These are phyloP conservation scores for Albifimbria verrucaria DNA, from an alignment of 2,329 filamentous ascomycete species.

Conservation along the genomic window DNA sequence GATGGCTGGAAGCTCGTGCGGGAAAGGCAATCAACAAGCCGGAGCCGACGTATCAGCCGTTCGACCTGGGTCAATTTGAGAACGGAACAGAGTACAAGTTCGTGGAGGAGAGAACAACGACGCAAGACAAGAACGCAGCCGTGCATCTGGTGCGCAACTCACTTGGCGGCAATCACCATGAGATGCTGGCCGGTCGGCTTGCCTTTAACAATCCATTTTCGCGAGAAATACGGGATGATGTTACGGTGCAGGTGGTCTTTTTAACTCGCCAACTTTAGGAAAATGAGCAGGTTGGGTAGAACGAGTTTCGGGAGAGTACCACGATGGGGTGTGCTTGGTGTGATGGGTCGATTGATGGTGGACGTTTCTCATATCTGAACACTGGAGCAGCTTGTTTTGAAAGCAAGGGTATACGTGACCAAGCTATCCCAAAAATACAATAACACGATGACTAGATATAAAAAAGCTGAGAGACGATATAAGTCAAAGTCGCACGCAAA, in stretches of 20 bases:
- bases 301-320: too few species aligned
- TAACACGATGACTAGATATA: too few species aligned
- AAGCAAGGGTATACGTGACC: too few species aligned
- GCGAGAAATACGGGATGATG: conserved; percentile 64
- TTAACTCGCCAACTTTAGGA: conserved; percentile 15
- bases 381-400: too few species aligned
- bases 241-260: conserved; percentile 84
- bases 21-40: conserved; percentile 19
- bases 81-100: conserved; percentile 21
- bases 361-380: too few species aligned
- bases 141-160: conserved; percentile 80
- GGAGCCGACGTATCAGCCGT: conserved; percentile 8
- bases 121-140: conserved; percentile 76
- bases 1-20: conserved; percentile 42
- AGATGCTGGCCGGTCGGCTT: conserved; percentile 70
- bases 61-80: conserved; percentile 6
- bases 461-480: too few species aligned
- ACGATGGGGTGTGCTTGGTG: not conserved
- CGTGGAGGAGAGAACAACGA: conserved; percentile 58
- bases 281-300: too few species aligned
- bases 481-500: too few species aligned
- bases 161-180: conserved; percentile 70
- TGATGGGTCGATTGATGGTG: too few species aligned
- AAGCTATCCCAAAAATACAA: too few species aligned
- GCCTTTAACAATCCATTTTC: conserved; percentile 70